A percentile compares a stretch with the other conserved stretches of the same genome.
Conservation (phyloP, 371 early-diverging fungal species). For the Mucor racemosus region DNA sequence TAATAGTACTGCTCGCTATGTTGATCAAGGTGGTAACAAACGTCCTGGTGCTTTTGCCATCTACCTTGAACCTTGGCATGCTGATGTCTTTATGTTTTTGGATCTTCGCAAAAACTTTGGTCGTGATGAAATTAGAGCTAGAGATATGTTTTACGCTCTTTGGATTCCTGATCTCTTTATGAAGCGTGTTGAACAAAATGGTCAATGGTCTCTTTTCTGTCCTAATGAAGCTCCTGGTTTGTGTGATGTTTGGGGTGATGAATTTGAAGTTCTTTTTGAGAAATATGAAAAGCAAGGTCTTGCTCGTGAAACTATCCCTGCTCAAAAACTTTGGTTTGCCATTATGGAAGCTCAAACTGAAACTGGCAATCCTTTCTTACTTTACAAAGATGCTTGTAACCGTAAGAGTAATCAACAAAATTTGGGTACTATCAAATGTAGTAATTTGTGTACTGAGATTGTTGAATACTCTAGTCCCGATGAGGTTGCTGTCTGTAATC, state of each 20-base stretch:
- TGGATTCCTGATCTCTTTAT: conserved; percentile 98
- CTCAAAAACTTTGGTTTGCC: conserved; percentile 96
- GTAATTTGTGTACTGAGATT: conserved; percentile 90
- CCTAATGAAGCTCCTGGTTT: conserved; percentile 91
- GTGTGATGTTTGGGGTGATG: conserved; percentile 88
- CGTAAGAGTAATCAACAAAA: conserved; percentile 97
- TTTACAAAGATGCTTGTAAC: conserved; percentile 97
- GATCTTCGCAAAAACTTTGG: conserved; percentile 96
- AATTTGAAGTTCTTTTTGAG: conserved; percentile 83
- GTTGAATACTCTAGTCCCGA: conserved; percentile 95
- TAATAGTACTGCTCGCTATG: conserved; percentile 94
- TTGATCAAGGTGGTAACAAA: conserved; percentile 97
- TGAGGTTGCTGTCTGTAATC: conserved; percentile 98
- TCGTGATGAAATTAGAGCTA: conserved; percentile 93
- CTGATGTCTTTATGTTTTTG: conserved; percentile 93
- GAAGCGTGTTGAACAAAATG: conserved; percentile 89
- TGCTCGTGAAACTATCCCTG: conserved; percentile 84
- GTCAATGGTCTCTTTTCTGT: conserved; percentile 95
- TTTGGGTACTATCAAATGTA: conserved; percentile 95
- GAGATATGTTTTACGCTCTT: conserved; percentile 93
- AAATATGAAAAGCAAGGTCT: conserved; percentile 83
- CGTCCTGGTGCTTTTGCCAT: conserved; percentile 95
- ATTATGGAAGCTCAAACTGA: conserved; percentile 96
- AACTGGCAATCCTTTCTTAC: conserved; percentile 97
- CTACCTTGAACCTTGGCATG: conserved; percentile 98